These are phyloP conservation scores for Cardamine chenopodiifolia DNA, from an alignment of 345 rosid genomes.

Conservation along the genomic window DNA sequence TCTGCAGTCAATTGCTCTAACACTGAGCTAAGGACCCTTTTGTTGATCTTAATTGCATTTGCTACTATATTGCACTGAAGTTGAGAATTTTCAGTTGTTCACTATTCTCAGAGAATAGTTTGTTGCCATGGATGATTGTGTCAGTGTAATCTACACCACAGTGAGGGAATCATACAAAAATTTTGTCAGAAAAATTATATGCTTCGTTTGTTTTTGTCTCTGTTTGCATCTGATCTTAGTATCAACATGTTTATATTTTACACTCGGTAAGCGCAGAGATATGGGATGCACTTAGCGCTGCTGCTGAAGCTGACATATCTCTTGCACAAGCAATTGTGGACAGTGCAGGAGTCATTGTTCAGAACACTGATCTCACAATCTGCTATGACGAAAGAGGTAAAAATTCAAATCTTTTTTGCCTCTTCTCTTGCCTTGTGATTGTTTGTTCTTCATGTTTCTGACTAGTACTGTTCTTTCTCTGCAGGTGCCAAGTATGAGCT, in stretches of 20 bases:
- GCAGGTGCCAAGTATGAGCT: constrained; percentile 95
- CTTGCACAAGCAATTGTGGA: constrained; percentile 84
- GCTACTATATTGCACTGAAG: neutral
- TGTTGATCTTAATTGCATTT: neutral
- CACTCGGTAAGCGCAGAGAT: constrained; percentile 53
- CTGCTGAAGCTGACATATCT: constrained; percentile 71
- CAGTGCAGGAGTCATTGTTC: constrained; percentile 85
- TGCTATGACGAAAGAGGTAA: constrained; percentile 94
- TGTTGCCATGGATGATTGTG: neutral
- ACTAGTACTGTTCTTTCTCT: constrained; percentile 15
- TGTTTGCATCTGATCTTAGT: constrained; percentile 13
- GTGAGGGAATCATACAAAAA: neutral
- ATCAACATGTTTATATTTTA: neutral
- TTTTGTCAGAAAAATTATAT: neutral
- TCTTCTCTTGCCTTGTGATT: neutral
- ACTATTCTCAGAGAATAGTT: neutral
- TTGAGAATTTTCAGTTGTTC: neutral
- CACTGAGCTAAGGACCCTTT: constrained; percentile 78
- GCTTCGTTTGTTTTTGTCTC: neutral
- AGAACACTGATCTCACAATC: constrained; percentile 72
- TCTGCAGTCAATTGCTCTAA: constrained; percentile 91
- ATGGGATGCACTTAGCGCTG: constrained; percentile 95
- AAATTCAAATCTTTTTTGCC: neutral
- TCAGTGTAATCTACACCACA: neutral
- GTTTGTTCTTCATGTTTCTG: constrained; percentile 1